A percentile compares a stretch with the other conserved stretches of the same genome.
phyloP scores from a whole-genome alignment of 331 rosid species.

The Pyracantha coccinea region DNA sequence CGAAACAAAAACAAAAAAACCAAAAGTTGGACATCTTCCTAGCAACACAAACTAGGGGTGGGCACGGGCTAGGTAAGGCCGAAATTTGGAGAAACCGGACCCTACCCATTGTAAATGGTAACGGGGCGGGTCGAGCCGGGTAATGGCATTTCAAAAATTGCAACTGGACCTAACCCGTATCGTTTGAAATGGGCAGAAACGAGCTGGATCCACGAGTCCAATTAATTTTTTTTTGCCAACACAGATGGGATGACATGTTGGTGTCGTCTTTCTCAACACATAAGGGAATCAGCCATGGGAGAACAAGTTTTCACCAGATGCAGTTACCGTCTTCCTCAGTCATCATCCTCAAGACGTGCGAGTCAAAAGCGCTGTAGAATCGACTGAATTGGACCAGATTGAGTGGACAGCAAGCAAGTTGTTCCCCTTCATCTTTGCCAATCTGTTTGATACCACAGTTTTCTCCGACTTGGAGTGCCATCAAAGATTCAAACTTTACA shows the following conservation, averaged over 20 bases:
- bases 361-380: background rate
- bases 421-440: background rate
- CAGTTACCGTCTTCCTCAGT: background rate
- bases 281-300: background rate
- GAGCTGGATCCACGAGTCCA: fast-evolving
- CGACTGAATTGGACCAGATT: too few relatives aligned
- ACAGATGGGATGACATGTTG: fast-evolving
- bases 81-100: too few relatives aligned
- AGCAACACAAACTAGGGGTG: background rate
- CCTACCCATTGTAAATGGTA: too few relatives aligned
- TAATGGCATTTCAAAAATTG: too few relatives aligned
- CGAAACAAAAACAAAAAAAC: too few relatives aligned
- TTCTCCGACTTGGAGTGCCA: background rate
- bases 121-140: fast-evolving
- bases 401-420: background rate
- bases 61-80: fast-evolving
- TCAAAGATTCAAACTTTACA: background rate
- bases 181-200: fast-evolving
- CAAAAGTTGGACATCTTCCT: too few relatives aligned
- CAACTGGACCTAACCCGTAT: too few relatives aligned
- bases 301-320: too few relatives aligned
- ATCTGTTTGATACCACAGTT: background rate
- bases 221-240: background rate
- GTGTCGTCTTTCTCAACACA: background rate
- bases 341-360: background rate